Conservation (phyloP, 495 filamentous ascomycete genomes). For the Aspergillus sclerotiicarbonarius region DNA sequence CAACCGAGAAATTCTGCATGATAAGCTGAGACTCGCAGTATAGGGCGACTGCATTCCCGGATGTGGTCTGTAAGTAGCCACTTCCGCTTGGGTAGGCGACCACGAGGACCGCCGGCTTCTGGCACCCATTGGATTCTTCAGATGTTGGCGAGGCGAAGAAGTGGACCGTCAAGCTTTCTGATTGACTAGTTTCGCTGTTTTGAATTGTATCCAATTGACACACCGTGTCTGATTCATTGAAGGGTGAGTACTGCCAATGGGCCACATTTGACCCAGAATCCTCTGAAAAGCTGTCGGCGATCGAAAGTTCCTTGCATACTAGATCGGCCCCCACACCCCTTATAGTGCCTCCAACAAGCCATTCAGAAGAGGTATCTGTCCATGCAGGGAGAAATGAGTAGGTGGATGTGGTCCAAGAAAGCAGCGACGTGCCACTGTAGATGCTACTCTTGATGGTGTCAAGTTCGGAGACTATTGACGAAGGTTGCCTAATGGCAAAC, state of each 20-base stretch:
- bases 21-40: slow-evolving; percentile 5
- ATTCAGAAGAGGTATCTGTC: slow-evolving; percentile 2
- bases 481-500: slow-evolving; percentile 1
- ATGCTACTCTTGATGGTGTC: slow-evolving; percentile 4
- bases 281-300: not conserved
- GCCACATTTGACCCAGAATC: not conserved
- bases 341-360: not conserved
- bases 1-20: slow-evolving; percentile 3
- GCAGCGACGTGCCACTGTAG: slow-evolving; percentile 3
- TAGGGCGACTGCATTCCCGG: not conserved
- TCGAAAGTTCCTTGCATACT: not conserved
- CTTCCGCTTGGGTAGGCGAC: slow-evolving; percentile 2
- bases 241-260: slow-evolving; percentile 4
- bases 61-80: not conserved
- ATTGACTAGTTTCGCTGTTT: not conserved
- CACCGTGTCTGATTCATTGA: not conserved
- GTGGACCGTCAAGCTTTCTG: not conserved
- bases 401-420: slow-evolving; percentile 8
- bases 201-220: slow-evolving; percentile 1
- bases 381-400: slow-evolving; percentile 6
- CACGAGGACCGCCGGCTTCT: slow-evolving; percentile 1
- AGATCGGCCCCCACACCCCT: slow-evolving; percentile 1
- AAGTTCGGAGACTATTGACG: slow-evolving; percentile 6
- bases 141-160: slow-evolving; percentile 1
- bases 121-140: not conserved